These are phyloP conservation scores for Coniella lustricola DNA, from an alignment of 2,329 filamentous ascomycete species.

Conservation along the genomic window DNA sequence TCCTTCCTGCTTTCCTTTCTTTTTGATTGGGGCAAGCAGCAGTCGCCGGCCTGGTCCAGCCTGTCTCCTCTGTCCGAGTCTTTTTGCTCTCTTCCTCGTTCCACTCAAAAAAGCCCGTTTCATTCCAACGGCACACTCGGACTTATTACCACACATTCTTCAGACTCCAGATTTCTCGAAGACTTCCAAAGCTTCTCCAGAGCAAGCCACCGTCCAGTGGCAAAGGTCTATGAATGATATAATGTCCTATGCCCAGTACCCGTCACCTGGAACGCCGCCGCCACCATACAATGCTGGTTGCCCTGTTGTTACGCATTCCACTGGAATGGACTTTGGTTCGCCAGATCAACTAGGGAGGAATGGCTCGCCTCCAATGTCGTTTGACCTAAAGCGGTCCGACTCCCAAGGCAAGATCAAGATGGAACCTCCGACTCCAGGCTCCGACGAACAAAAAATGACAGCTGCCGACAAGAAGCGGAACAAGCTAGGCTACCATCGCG, in stretches of 20 bases:
- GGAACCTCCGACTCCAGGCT: constrained; percentile 6
- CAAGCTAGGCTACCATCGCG: constrained; percentile 91
- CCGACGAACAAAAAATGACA: constrained; percentile 28
- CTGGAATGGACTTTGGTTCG: constrained; percentile 25
- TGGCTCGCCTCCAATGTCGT: constrained; percentile 24
- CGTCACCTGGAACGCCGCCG: constrained; percentile 27
- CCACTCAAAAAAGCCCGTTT: neutral
- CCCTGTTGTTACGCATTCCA: constrained; percentile 26
- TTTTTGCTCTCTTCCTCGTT: neutral
- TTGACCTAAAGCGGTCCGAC: constrained; percentile 41
- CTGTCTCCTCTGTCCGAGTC: neutral
- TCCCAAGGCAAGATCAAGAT: constrained; percentile 41
- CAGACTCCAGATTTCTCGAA: constrained; percentile 2
- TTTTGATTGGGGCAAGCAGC: neutral
- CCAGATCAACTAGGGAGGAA: constrained; percentile 10
- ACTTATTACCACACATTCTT: constrained; percentile 6
- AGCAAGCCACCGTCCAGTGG: neutral
- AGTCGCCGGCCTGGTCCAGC: neutral
- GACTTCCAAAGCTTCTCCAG: neutral
- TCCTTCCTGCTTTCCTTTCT: no score
- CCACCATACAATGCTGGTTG: constrained; percentile 34
- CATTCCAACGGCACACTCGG: neutral
- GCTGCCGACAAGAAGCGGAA: constrained; percentile 61
- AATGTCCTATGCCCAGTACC: constrained; percentile 47
- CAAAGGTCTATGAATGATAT: constrained; percentile 30